Conservation (phyloP, 2,329 filamentous ascomycete species). For the Epichloe typhina region DNA sequence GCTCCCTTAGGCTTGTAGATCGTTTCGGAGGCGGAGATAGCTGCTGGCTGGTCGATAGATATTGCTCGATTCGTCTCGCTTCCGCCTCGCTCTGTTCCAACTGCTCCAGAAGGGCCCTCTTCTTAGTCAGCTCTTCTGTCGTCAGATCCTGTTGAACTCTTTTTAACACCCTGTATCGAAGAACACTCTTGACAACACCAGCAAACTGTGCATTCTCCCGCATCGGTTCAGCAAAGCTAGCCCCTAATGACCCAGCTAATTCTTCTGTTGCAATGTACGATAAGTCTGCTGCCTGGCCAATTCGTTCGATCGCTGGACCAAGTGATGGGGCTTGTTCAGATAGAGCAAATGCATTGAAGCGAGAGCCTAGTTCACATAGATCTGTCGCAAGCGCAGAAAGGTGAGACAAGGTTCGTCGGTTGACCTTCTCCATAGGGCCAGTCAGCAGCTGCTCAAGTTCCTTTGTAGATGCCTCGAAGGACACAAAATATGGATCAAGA, state of each 20-base stretch:
- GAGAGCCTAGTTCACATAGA: slow-evolving; percentile 83
- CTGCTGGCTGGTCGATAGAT: slow-evolving; percentile 63
- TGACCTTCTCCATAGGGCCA: slow-evolving; percentile 94
- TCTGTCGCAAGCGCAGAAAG: slow-evolving; percentile 74
- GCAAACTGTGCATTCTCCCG: slow-evolving; percentile 95
- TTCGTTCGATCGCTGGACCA: slow-evolving; percentile 82
- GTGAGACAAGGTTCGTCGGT: slow-evolving; percentile 76
- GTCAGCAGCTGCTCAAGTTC: slow-evolving; percentile 80
- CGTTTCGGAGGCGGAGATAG: slow-evolving; percentile 48
- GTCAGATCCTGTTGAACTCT: slow-evolving; percentile 97
- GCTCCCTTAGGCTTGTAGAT: slow-evolving; percentile 47
- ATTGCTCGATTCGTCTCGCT: slow-evolving; percentile 85
- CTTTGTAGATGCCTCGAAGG: slow-evolving; percentile 83
- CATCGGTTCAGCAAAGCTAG: slow-evolving; percentile 95
- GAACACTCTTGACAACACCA: slow-evolving; percentile 76
- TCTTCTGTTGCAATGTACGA: slow-evolving; percentile 96
- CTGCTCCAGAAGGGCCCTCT: slow-evolving; percentile 66
- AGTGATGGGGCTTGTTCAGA: slow-evolving; percentile 84
- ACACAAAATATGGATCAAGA: slow-evolving; percentile 88
- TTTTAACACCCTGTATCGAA: slow-evolving; percentile 84
- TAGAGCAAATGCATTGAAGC: slow-evolving; percentile 91
- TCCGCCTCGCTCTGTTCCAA: slow-evolving; percentile 90
- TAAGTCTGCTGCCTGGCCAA: slow-evolving; percentile 87
- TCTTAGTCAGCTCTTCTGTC: slow-evolving; percentile 81
- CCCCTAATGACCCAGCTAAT: slow-evolving; percentile 73